Base-by-base conservation (phyloP, 352 stramenopile species). In the Pythium brachiatum region DNA sequence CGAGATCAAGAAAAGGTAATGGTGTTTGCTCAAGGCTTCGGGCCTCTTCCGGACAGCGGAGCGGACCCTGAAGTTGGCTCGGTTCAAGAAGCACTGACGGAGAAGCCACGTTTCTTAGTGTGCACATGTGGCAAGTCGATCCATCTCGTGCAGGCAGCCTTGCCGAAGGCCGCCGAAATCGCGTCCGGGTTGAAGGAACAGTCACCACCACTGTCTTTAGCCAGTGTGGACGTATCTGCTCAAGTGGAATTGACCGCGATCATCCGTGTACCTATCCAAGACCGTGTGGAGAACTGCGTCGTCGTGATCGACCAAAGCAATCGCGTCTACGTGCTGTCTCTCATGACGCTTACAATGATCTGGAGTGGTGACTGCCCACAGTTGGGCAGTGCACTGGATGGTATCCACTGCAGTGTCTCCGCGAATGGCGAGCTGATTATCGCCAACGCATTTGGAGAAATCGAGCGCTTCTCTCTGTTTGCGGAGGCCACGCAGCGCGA, bases 221-320 rank as follows among this genome's bases (percentile, higher is more conserved):
- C 78, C 12, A 86, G 72, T 43, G 63, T 88, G 18, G 77, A 89
- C 27, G 25, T 89, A 7, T 69, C 73, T 0, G 70, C 75, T 0
- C 39, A 69, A 20, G 72, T 88, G 6, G 29, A 85, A n/a, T 53
- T 74, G 36, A 83, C 75, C 0, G 78, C 71, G 2, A 64, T 91
- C 41, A 70, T 91, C 31, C 75, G 79, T 23, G 68, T 91, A 2
- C 82, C 82, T 2, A 70, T 87, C 16, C 68, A 74, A 3, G 78
- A 84, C 23, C 62, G 69, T 9, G 52, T 91, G 2, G 84, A 94
- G 52, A 75, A 86, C 48, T 88, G 74, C 16, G 64, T 92, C n/a
- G 69, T 79, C 11, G 80, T 78, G 7, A 57, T 92, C 38, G 84
- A 92, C 57, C 78, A 89, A 60, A 90, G 77, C 48, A 81, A 84